Evolutionary conservation across 2,329 filamentous ascomycete genomes (phyloP), one percentile per base, ranked within the genome.

Genomic region (Nannizzia gypsea): DNA sequence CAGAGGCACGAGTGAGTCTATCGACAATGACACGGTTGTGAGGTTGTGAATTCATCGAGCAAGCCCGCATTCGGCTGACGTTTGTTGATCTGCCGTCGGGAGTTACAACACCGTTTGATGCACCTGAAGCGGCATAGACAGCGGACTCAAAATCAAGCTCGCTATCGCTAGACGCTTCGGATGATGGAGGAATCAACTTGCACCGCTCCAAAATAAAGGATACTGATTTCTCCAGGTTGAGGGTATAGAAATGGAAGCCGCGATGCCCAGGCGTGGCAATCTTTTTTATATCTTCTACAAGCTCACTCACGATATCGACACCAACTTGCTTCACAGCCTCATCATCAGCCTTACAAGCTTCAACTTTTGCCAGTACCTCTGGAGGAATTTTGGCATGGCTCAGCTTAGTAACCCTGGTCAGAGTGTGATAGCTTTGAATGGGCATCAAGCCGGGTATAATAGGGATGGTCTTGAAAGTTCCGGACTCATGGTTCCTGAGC

Each of bases 391-490:
- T 85, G 55, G 91, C 92, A 72, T 96, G 90, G 71, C 90, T 96
- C 48, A 99, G 81, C 75, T 97, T 99, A 24, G 91, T 92, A 34
- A 92, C 96, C 63, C 93, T 80, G 69, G 90, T 90, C 68, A 99
- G 83, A 78, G 96, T 97, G 72, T 95, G 89, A 74, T 95, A 97
- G 74, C 89, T 95, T 75, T 99, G 93, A 58, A 99, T 90, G 11
- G 93, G 93, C 91, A 99, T 96, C 67, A 99, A 78, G 1, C 93
- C 93, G 0, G 93, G 92, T 60, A 99, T 88, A 66, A 99, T 95
- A 5, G 89, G 87, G 24, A 96, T 88, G 2, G 82, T 83, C 74
- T 88, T 89, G 76, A 99, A 96, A 2, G 82, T 81, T 2, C 90
- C 90, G 68, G 89, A 95, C 55, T 89, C 83, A 68, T 99, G 90